These are phyloP conservation scores for Salix exigua DNA, from an alignment of 345 rosid genomes.

Conservation along the genomic window DNA sequence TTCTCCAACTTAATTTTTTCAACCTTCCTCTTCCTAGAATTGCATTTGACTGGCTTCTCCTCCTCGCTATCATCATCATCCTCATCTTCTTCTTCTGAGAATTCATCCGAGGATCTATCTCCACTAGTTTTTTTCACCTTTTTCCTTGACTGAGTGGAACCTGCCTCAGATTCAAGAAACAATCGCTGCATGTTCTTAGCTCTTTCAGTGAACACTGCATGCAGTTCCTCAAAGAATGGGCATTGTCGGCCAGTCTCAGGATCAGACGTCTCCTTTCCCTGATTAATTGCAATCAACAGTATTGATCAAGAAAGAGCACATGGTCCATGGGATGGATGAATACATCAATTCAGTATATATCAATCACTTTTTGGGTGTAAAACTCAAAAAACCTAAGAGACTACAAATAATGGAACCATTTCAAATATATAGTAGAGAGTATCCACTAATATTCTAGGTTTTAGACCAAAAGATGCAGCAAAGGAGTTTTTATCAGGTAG, in stretches of 20 bases:
- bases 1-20: slow-evolving; percentile 17
- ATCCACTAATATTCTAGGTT: neutral
- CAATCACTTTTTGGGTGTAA: neutral
- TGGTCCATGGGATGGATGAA: neutral
- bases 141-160: slow-evolving; percentile 32
- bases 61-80: slow-evolving; percentile 35
- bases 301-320: neutral
- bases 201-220: slow-evolving; percentile 42
- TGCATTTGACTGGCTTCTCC: slow-evolving; percentile 25
- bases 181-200: slow-evolving; percentile 39
- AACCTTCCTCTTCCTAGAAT: slow-evolving; percentile 42
- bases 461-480: neutral
- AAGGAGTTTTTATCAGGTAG: neutral
- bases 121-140: slow-evolving; percentile 25
- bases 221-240: slow-evolving; percentile 54
- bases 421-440: neutral
- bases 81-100: slow-evolving; percentile 36
- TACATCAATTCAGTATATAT: neutral
- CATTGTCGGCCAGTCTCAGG: slow-evolving; percentile 43
- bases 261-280: slow-evolving; percentile 61
- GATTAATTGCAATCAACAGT: slow-evolving; percentile 2
- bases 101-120: slow-evolving; percentile 31
- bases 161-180: slow-evolving; percentile 36
- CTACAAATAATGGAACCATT: neutral
- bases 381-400: neutral